Conservation (phyloP, 192 early-diverging fungal genomes). For the Backusella sp. region DNA sequence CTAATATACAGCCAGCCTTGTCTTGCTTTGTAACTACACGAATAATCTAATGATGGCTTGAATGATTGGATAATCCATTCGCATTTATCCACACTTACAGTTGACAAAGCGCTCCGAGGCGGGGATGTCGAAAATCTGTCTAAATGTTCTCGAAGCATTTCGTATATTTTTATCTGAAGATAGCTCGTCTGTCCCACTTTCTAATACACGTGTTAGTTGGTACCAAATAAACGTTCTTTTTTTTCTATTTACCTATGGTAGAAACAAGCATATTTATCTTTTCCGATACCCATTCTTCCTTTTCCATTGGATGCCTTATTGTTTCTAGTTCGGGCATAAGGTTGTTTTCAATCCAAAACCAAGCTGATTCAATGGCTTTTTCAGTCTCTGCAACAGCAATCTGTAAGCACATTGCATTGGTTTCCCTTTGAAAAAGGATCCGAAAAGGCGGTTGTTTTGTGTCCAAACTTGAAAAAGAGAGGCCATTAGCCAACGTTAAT, state of each 20-base stretch:
- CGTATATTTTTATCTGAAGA: conserved; percentile 85
- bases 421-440: conserved; percentile 71
- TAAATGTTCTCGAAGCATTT: conserved; percentile 83
- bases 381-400: conserved; percentile 83
- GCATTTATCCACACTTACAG: conserved; percentile 50
- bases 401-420: conserved; percentile 62
- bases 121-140: conserved; percentile 82
- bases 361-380: conserved; percentile 84
- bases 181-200: conserved; percentile 70
- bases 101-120: conserved; percentile 86
- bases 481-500: too few species aligned
- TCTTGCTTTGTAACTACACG: conserved; percentile 80
- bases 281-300: conserved; percentile 84
- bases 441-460: conserved; percentile 91
- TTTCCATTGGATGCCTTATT: conserved; percentile 76
- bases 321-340: conserved; percentile 66
- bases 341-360: conserved; percentile 90
- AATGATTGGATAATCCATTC: not conserved
- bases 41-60: conserved; percentile 63
- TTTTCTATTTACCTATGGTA: conserved; percentile 55
- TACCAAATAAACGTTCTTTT: not conserved
- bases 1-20: conserved; percentile 99
- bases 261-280: conserved; percentile 90
- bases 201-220: not conserved
- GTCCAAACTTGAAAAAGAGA: conserved; percentile 62